Evolutionary conservation across 1,284 basidiomycete species (phyloP), one percentile per base, ranked within the genome.

Genomic region (Cryptococcus neoformans): DNA sequence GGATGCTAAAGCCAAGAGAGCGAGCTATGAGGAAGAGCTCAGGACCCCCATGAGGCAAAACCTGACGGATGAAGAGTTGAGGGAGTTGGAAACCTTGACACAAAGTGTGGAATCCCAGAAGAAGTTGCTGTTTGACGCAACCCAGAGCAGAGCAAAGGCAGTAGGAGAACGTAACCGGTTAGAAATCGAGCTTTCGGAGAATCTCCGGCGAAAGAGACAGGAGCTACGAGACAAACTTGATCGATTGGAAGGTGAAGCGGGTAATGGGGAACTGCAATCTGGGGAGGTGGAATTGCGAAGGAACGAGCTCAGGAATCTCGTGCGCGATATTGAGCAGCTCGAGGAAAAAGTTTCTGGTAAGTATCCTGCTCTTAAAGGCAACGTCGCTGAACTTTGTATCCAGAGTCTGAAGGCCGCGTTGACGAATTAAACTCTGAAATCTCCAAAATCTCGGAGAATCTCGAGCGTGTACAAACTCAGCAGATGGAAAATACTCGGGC

Each of bases 131-230:
- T 69, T 89, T 21, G 86, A 90, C 59, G 76, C 89, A 44, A 83
- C 85, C 16, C 85, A 85, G 71, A 79, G 80, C 50, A 86, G 87
- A 68, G 85, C 86, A 51, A 85, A 91, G 80, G 91, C 91, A 55
- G 86, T 88, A 41, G 84, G 86, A 21, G 83, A 83, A 62, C 92
- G 90, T 76, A 90, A 87, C 68, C 79, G 87, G 11, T 79, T 97
- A 21, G 91, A 97, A 74, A 94, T 98, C 53, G 95, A 99, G 74
- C 81, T 99, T 38, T 91, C 89, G 62, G 95, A 99, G 72, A 87
- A 87, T 63, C 81, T 98, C 14, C 82, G 86, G 16, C 83, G 93
- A 3, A 83, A 87, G 12, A 82, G 85, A 42, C 87, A 92, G 54
- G 92, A 94, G 67, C 71, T 97, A 2, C 84, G 85, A 44, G 77